Conservation (phyloP, 306 rosid genomes). For the Vicia faba region DNA sequence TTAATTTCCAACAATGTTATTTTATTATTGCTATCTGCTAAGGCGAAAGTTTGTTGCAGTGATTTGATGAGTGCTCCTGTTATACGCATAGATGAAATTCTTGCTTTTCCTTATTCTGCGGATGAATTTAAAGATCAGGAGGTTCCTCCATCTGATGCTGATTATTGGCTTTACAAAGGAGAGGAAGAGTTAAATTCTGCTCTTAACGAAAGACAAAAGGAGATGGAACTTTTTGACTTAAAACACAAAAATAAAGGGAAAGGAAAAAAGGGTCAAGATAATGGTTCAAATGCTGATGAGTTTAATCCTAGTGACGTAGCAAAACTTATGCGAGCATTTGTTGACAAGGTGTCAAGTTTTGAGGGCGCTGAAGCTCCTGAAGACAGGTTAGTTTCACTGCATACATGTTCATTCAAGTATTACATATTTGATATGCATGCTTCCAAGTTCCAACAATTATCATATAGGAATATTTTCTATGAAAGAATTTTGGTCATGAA, state of each 20-base stretch:
- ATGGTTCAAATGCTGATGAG: constrained; percentile 52
- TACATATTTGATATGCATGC: constrained; percentile 24
- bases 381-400: constrained; percentile 58
- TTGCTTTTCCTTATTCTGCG: constrained; percentile 59
- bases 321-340: constrained; percentile 80
- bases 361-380: constrained; percentile 90
- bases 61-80: constrained; percentile 85
- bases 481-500: constrained; percentile 20
- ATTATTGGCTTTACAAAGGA: constrained; percentile 85
- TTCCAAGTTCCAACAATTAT: not conserved
- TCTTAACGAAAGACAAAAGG: constrained; percentile 86
- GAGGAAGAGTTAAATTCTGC: constrained; percentile 83
- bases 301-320: constrained; percentile 73
- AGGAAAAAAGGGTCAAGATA: constrained; percentile 51
- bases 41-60: constrained; percentile 53
- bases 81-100: constrained; percentile 86
- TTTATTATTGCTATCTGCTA: constrained; percentile 36
- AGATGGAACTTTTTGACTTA: constrained; percentile 69
- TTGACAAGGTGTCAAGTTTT: constrained; percentile 76
- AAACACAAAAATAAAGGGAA: constrained; percentile 70
- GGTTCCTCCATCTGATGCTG: constrained; percentile 81
- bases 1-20: constrained; percentile 3
- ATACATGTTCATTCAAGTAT: constrained; percentile 9
- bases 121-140: constrained; percentile 63
- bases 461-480: not conserved